Evolutionary conservation across 2,329 filamentous ascomycete genomes (phyloP), one percentile per base, ranked within the genome.

Genomic region (Blumeria hordei): DNA sequence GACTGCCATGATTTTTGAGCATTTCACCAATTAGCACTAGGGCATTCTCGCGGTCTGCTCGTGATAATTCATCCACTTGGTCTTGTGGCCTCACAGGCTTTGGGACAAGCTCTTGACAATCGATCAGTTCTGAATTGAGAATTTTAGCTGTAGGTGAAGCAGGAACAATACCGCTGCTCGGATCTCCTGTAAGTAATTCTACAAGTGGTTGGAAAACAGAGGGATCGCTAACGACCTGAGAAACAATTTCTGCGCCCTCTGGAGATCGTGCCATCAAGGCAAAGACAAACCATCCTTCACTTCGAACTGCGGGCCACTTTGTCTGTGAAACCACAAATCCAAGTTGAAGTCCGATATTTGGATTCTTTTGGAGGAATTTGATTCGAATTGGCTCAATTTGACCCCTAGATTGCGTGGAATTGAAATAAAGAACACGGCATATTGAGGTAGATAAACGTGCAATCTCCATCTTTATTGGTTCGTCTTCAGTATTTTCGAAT

Each of bases 211-310:
- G 64, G 53, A 71, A 69, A 0, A 72, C 68, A n/a, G 68, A 69
- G 0, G 68, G 62, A 0, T 70, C 65, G 9, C 69, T 63, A 47
- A 79, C 64, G 1, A 72, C 64, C 11, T 67, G 65, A 8, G 69
- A 60, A 16, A 76, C 70, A 10, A 74, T 65, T 1, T 64, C 60
- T 1, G 74, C 72, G 7, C 76, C 76, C 37, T 74, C 71, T 1
- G 62, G 55, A 1, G 72, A 71, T 33, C 76, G 70, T 43, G 72
- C 71, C 71, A 81, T 75, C 36, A 81, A 70, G 2, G 78, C 78
- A 54, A 80, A 70, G 6, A 78, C 72, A 58, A 81, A 81, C 72
- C 77, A 76, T 2, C 73, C 71, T 62, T 82, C 78, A 41, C 76
- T 78, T 16, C 75, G 70, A 2, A 82, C 67, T 1, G 73, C 69